Base-by-base conservation (phyloP, 1,139 yeast species). In the Candida sp. region DNA sequence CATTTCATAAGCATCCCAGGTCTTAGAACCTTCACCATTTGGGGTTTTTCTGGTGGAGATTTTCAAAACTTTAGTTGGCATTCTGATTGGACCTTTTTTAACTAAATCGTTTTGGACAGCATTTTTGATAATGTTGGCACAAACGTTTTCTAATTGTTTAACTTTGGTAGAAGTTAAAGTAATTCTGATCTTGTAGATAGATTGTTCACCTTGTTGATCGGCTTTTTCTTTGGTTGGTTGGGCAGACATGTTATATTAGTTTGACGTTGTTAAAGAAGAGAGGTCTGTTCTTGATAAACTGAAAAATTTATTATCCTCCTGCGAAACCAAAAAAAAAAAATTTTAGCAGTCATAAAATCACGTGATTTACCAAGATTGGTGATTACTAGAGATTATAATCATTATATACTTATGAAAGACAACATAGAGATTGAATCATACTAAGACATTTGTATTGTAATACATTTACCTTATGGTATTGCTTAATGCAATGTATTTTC, bases 11-110 rank as follows among this genome's bases (percentile, higher is more conserved):
- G 95, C 80, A 75, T 95, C 99, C 97, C 97, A 95, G 67, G 99
- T 95, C 91, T 95, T 93, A 66, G 99, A 93, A 91, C 99, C 99
- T 83, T 95, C 98, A 91, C 99, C 99, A 77, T 95, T 95, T 69
- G 99, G 99, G 71, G 99, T 86, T 90, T 95, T 95, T 88, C 99
- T 91, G 87, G 99, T 93, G 81, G 96, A 84, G 81, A 95, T 84
- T 79, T 87, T 90, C 72, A 95, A 87, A 64, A 87, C 95, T 87
- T 91, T 95, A 79, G 99, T 95, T 81, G 99, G 99, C 81, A 95
- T 79, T 87, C 99, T 89, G 70, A 95, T 97, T 63, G 99, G 99
- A 68, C 99, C 99, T 83, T 89, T 88, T 83, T 85, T 87, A 75
- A 81, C 82, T 68, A 89, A 81, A 68, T 85, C 75, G 77, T 82